phyloP scores from a whole-genome alignment of 805 yeast species.

The Kurtzmaniella fragi region DNA sequence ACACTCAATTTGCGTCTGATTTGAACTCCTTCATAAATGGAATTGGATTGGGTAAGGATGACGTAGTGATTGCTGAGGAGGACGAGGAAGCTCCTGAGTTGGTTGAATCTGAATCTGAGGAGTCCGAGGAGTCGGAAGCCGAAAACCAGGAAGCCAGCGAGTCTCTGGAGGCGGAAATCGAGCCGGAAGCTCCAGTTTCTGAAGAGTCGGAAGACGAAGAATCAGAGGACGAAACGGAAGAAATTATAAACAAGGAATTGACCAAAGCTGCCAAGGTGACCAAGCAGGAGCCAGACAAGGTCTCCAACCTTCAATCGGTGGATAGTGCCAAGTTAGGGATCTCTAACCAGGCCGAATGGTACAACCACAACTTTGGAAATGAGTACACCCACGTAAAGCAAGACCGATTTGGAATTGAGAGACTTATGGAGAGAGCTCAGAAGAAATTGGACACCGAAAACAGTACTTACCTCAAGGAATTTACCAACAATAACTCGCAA shows the following conservation, averaged over 20 bases:
- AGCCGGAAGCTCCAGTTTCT: constrained; percentile 17
- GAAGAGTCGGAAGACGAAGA: constrained; percentile 15
- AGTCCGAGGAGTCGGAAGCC: constrained; percentile 32
- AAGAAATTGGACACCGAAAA: constrained; percentile 66
- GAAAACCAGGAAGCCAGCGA: constrained; percentile 33
- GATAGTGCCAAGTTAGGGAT: constrained; percentile 51
- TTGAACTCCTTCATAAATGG: constrained; percentile 58
- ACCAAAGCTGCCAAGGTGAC: too few species aligned
- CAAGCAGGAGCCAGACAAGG: constrained; percentile 8
- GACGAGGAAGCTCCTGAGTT: constrained; percentile 24
- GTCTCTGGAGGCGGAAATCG: constrained; percentile 23
- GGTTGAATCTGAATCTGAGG: constrained; percentile 29
- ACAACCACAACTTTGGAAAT: constrained; percentile 41
- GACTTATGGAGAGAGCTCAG: constrained; percentile 62
- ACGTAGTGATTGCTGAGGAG: constrained; percentile 24
- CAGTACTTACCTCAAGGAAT: constrained; percentile 63
- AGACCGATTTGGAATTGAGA: constrained; percentile 53
- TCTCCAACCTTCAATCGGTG: constrained; percentile 43
- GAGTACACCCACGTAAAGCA: constrained; percentile 29
- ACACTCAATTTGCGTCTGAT: constrained; percentile 46
- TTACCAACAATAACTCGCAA: constrained; percentile 72
- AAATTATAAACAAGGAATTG: constrained; percentile 3
- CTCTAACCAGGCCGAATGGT: constrained; percentile 74
- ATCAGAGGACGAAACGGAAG: constrained; percentile 8
- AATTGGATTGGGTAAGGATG: constrained; percentile 53